These are phyloP conservation scores for Cercospora zeae-maydis DNA, from an alignment of 2,329 filamentous ascomycete genomes.

Conservation along the genomic window DNA sequence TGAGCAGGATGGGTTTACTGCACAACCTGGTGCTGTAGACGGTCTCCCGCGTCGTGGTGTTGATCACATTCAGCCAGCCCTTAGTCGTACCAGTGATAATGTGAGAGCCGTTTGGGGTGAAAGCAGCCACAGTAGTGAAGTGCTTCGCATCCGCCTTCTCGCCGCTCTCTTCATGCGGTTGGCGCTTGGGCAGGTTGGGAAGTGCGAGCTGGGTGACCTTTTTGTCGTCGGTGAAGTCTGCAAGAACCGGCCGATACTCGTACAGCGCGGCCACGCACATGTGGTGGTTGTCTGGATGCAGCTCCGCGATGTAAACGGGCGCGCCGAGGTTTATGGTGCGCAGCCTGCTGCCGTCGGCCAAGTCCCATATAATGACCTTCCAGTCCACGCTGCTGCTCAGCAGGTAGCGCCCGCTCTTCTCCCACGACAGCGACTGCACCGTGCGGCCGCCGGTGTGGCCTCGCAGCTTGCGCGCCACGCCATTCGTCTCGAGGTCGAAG, in stretches of 20 bases:
- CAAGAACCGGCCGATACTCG: constrained; percentile 85
- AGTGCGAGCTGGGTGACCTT: constrained; percentile 69
- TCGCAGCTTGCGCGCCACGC: constrained; percentile 86
- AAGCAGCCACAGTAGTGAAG: constrained; percentile 88
- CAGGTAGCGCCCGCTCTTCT: constrained; percentile 82
- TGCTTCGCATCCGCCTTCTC: constrained; percentile 95
- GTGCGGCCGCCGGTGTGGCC: constrained; percentile 76
- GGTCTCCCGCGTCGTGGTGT: constrained; percentile 72
- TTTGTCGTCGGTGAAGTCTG: constrained; percentile 53
- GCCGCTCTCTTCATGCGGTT: constrained; percentile 64
- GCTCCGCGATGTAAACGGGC: constrained; percentile 90
- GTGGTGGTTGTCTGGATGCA: constrained; percentile 83
- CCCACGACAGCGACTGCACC: constrained; percentile 95
- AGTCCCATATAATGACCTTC: constrained; percentile 94
- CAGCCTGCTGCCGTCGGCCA: constrained; percentile 67
- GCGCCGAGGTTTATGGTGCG: constrained; percentile 88
- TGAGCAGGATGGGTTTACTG: constrained; percentile 79
- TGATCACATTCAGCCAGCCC: constrained; percentile 93
- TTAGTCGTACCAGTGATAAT: constrained; percentile 92
- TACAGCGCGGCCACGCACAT: constrained; percentile 89
- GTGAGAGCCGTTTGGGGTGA: constrained; percentile 79
- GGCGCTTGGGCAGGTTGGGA: constrained; percentile 75
- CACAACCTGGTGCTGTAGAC: constrained; percentile 89
- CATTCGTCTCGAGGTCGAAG: constrained; percentile 97
- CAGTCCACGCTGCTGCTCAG: constrained; percentile 92